phyloP scores from a whole-genome alignment of 1,284 basidiomycete genomes.

The Ustilago loliicola region DNA sequence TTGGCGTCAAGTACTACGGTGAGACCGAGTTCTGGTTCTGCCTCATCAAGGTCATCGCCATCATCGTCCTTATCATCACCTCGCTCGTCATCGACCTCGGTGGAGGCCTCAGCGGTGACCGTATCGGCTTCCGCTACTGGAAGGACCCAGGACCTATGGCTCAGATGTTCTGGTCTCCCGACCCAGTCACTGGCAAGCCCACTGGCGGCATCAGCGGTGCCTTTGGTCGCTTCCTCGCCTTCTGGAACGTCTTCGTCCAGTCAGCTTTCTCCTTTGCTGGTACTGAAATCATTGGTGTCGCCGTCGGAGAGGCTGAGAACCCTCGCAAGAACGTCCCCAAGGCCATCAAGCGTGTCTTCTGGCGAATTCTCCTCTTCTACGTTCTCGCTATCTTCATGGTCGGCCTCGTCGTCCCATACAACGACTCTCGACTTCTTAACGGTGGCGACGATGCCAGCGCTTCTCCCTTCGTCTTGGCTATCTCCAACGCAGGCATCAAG shows the following conservation, averaged over 20 bases:
- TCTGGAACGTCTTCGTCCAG: constrained; percentile 68
- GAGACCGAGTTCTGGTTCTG: constrained; percentile 73
- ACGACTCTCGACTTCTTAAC: constrained; percentile 42
- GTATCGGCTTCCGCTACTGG: constrained; percentile 66
- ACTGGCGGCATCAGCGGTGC: constrained; percentile 73
- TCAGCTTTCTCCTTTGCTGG: constrained; percentile 85
- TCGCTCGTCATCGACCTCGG: constrained; percentile 62
- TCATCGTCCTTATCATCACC: constrained; percentile 59
- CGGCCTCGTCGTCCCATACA: constrained; percentile 61
- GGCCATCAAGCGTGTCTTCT: constrained; percentile 57
- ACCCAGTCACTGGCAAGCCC: constrained; percentile 45
- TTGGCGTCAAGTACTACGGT: constrained; percentile 79
- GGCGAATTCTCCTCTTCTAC: constrained; percentile 71
- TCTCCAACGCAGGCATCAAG: constrained; percentile 71
- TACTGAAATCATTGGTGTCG: constrained; percentile 87
- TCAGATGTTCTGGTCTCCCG: constrained; percentile 53
- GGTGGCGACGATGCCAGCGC: constrained; percentile 49
- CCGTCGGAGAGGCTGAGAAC: constrained; percentile 77
- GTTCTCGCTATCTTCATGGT: constrained; percentile 72
- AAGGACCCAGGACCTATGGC: constrained; percentile 72
- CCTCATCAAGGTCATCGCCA: constrained; percentile 51
- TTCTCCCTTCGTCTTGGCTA: constrained; percentile 71
- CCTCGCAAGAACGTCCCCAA: constrained; percentile 68
- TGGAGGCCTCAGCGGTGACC: constrained; percentile 50
- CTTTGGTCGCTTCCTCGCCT: constrained; percentile 74